Percentiles rank a stretch among this genome's conserved stretches.
These are phyloP conservation scores for Heracleum sosnowskyi DNA, from an alignment of 129 eudicot species.

Conservation along the genomic window DNA sequence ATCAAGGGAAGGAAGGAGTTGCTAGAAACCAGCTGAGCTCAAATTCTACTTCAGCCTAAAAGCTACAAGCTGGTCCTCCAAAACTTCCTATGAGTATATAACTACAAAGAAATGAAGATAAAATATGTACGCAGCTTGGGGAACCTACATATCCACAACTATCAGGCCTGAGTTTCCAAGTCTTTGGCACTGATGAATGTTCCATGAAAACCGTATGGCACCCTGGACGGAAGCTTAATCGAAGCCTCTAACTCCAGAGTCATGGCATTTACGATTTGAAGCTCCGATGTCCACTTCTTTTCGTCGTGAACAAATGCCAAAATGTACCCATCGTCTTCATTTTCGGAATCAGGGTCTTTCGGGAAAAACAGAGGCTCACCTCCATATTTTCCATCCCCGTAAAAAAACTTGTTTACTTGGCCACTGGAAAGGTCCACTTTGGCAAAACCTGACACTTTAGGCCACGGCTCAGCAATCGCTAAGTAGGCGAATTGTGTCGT, in stretches of 20 bases:
- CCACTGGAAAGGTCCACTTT: constrained; percentile 44
- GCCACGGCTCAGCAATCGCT: constrained; percentile 60
- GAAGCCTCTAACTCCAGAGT: constrained; percentile 39
- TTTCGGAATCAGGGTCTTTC: constrained; percentile 11
- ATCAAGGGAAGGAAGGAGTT: constrained; percentile 1
- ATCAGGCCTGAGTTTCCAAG: constrained; percentile 40
- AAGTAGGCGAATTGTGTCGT: constrained; percentile 41
- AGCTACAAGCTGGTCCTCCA: constrained; percentile 48
- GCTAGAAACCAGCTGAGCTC: constrained; percentile 9
- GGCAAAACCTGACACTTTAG: constrained; percentile 54
- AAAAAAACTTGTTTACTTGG: constrained; percentile 29
- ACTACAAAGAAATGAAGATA: constrained; percentile 11
- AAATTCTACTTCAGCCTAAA: constrained; percentile 27
- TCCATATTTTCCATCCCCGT: constrained; percentile 39
- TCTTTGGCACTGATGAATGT: constrained; percentile 37
- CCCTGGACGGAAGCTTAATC: constrained; percentile 41
- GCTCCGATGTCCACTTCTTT: constrained; percentile 40
- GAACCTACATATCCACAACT: constrained; percentile 27
- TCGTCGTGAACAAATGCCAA: constrained; percentile 51
- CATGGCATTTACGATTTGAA: constrained; percentile 43
- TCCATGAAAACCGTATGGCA: constrained; percentile 54
- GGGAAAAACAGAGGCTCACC: constrained; percentile 54
- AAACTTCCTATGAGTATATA: constrained; percentile 18
- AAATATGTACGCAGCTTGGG: constrained; percentile 11
- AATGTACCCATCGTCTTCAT: constrained; percentile 45